These are phyloP conservation scores for Purpureocillium takamizusanense DNA, from an alignment of 2,329 filamentous ascomycete genomes.

Conservation along the genomic window DNA sequence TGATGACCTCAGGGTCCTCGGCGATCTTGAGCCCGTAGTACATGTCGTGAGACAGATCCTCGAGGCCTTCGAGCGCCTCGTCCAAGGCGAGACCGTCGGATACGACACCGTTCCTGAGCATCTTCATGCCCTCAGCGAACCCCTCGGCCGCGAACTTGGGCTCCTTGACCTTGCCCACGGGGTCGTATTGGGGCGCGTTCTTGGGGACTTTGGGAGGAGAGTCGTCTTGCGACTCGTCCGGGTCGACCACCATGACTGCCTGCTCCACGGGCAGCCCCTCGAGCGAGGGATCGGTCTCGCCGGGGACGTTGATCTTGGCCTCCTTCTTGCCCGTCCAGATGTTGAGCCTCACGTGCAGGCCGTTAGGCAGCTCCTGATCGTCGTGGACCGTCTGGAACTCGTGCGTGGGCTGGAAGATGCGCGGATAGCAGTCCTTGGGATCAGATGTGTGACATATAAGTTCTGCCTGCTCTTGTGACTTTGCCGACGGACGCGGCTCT, in stretches of 20 bases:
- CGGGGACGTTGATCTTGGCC: slow-evolving; percentile 55
- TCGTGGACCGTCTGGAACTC: slow-evolving; percentile 55
- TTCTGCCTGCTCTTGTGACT: slow-evolving; percentile 32
- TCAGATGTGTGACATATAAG: slow-evolving; percentile 57
- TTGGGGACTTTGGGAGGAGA: slow-evolving; percentile 25
- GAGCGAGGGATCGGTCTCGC: slow-evolving; percentile 36
- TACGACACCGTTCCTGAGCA: slow-evolving; percentile 35
- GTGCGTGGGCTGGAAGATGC: slow-evolving; percentile 52
- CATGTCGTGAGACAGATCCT: slow-evolving; percentile 58
- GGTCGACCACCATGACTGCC: slow-evolving; percentile 46
- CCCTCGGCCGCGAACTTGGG: slow-evolving; percentile 25
- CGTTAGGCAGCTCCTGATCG: slow-evolving; percentile 56
- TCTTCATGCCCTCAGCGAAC: slow-evolving; percentile 33
- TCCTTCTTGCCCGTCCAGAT: slow-evolving; percentile 55
- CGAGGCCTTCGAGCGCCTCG: slow-evolving; percentile 45
- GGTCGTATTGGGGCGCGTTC: slow-evolving; percentile 47
- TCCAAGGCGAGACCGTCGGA: slow-evolving; percentile 28
- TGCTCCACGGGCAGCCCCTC: slow-evolving; percentile 44
- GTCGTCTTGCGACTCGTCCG: slow-evolving; percentile 18
- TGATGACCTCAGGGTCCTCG: slow-evolving; percentile 43
- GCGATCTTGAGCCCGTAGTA: slow-evolving; percentile 59
- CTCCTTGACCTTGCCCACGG: slow-evolving; percentile 47
- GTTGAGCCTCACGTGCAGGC: slow-evolving; percentile 58
- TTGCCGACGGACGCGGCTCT: slow-evolving; percentile 10
- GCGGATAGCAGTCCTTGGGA: slow-evolving; percentile 55